Conservation (phyloP, 495 filamentous ascomycete genomes). For the Podospora didyma region DNA sequence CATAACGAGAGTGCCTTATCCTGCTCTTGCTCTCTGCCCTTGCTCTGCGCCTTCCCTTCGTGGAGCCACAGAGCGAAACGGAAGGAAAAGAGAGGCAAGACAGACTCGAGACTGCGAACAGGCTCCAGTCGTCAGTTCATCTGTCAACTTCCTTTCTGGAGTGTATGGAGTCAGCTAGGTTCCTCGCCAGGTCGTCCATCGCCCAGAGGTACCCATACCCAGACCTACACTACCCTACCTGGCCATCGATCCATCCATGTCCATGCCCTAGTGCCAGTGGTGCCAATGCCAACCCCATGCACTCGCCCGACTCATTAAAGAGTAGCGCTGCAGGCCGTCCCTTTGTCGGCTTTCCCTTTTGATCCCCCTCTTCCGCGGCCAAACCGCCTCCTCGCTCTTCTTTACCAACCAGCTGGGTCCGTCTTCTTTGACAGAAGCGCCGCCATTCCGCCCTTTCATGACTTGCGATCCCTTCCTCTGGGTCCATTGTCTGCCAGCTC, state of each 20-base stretch:
- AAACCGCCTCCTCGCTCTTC: not conserved
- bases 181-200: too few relatives aligned
- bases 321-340: constrained; percentile 7
- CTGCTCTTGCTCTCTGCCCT: too few relatives aligned
- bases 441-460: not conserved
- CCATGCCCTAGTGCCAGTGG: not conserved
- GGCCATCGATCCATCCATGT: not conserved
- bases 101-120: too few relatives aligned
- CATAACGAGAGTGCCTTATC: too few relatives aligned
- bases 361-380: constrained; percentile 16
- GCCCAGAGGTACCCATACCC: too few relatives aligned
- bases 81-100: too few relatives aligned
- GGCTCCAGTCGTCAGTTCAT: too few relatives aligned
- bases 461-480: constrained; percentile 1
- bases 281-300: not conserved
- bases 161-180: too few relatives aligned
- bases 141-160: too few relatives aligned
- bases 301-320: not conserved
- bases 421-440: constrained; percentile 1
- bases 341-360: constrained; percentile 29
- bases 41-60: too few relatives aligned
- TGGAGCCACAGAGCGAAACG: too few relatives aligned
- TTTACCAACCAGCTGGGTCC: constrained; percentile 12
- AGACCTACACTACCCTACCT: too few relatives aligned
- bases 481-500: not conserved